A percentile compares a stretch with the other conserved stretches of the same genome.
phyloP scores from a whole-genome alignment of 169 alveolate species.

The Eimeria praecox region DNA sequence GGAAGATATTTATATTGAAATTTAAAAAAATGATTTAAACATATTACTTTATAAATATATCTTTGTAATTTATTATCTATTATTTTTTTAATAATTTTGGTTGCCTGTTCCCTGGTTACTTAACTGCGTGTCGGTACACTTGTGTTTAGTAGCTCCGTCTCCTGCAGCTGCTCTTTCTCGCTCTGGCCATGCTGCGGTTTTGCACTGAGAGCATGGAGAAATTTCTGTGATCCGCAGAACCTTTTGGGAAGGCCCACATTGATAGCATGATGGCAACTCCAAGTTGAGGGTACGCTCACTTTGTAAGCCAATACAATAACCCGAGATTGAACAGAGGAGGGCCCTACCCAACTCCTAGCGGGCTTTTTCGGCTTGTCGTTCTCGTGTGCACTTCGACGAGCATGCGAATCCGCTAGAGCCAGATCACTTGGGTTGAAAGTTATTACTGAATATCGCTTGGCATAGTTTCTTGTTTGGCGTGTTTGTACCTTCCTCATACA shows the following conservation, averaged over 20 bases:
- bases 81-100: too few relatives aligned
- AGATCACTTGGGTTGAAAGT: background rate
- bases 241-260: too few relatives aligned
- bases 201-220: too few relatives aligned
- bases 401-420: background rate
- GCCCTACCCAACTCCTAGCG: background rate
- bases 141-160: too few relatives aligned
- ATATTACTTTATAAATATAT: slow-evolving; percentile 9
- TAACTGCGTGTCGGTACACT: too few relatives aligned
- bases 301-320: background rate
- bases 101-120: too few relatives aligned
- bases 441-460: background rate
- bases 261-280: too few relatives aligned
- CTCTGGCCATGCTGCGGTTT: too few relatives aligned
- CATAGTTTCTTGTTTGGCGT: background rate
- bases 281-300: too few relatives aligned
- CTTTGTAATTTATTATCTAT: background rate
- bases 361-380: background rate
- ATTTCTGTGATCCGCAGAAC: too few relatives aligned
- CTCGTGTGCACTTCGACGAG: background rate
- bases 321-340: background rate
- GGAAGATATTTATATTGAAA: slow-evolving; percentile 18
- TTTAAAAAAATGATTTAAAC: background rate
- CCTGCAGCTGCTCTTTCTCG: too few relatives aligned
- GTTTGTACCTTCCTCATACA: background rate